Evolutionary conservation across 306 rosid species (phyloP).

Genomic region (Casuarina equisetifolia): DNA sequence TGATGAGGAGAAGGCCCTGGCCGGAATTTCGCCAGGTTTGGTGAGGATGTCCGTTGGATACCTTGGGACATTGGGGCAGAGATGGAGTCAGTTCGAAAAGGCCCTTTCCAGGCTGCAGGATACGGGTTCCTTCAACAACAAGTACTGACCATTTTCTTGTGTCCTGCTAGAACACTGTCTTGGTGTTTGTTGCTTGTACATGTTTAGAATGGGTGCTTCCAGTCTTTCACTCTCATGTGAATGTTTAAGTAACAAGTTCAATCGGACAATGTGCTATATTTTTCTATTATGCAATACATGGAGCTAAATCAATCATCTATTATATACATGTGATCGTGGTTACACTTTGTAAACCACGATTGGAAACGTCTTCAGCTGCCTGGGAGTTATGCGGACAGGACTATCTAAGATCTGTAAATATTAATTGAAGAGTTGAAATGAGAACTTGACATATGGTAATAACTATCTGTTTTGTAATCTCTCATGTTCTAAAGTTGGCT

Average conservation of each 20-base stretch:
- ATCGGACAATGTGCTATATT: neutral
- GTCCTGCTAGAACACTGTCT: neutral
- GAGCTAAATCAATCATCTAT: neutral
- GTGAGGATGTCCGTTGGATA: constrained; percentile 82
- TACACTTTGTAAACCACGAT: too few relatives aligned
- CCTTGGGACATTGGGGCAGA: constrained; percentile 82
- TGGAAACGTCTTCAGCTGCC: too few relatives aligned
- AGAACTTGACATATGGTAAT: neutral
- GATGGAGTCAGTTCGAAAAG: constrained; percentile 75
- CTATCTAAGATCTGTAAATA: neutral
- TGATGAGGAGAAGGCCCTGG: constrained; percentile 55
- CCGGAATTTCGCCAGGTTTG: constrained; percentile 84
- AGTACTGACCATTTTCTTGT: neutral
- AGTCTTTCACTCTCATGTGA: neutral
- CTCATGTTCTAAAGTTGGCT: too few relatives aligned
- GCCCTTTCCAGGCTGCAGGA: constrained; percentile 55
- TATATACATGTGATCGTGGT: neutral
- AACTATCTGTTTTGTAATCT: too few relatives aligned
- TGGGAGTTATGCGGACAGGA: neutral
- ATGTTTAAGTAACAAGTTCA: neutral
- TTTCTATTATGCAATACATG: neutral
- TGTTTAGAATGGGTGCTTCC: neutral
- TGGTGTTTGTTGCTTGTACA: neutral
- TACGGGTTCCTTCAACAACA: constrained; percentile 20
- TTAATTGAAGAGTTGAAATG: neutral